A percentile compares a stretch with the other conserved stretches of the same genome.
phyloP scores from a whole-genome alignment of 2,329 filamentous ascomycete species.

The Hyphodiscus sp. region DNA sequence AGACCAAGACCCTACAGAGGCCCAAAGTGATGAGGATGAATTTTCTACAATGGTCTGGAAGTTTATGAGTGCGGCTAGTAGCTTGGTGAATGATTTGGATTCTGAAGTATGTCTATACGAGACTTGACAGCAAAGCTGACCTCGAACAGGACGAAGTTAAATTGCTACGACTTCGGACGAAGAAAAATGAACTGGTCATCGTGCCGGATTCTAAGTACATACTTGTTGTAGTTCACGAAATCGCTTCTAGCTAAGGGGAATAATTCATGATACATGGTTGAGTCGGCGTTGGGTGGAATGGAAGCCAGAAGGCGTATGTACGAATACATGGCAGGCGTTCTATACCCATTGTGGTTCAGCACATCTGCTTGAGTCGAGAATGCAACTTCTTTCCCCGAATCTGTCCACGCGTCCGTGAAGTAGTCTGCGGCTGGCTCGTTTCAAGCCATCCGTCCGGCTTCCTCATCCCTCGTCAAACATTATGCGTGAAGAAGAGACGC shows the following conservation, averaged over 20 bases:
- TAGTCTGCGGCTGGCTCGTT: background rate
- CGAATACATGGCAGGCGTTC: background rate
- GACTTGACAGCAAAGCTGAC: conserved; percentile 8
- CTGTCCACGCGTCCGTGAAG: background rate
- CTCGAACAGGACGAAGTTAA: conserved; percentile 62
- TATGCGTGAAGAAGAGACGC: background rate
- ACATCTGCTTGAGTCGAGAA: background rate
- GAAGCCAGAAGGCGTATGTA: conserved; percentile 1
- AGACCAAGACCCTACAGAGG: background rate
- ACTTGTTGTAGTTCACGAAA: conserved; percentile 74
- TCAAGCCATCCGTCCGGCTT: background rate
- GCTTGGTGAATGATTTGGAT: conserved; percentile 66
- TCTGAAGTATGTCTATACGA: conserved; percentile 46
- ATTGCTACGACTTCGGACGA: conserved; percentile 70
- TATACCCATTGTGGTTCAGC: background rate
- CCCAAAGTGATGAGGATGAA: conserved; percentile 48
- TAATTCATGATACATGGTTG: background rate
- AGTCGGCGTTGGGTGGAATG: conserved; percentile 7
- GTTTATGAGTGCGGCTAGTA: conserved; percentile 63
- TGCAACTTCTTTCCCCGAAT: background rate
- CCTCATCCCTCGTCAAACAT: background rate
- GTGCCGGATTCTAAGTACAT: conserved; percentile 76
- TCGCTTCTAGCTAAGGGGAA: conserved; percentile 52
- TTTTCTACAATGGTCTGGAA: conserved; percentile 71
- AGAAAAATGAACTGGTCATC: conserved; percentile 78